Percentiles rank a stretch among this genome's conserved stretches.
phyloP scores from a whole-genome alignment of 1,284 basidiomycete genomes.

The Ceratobasidium sp. region DNA sequence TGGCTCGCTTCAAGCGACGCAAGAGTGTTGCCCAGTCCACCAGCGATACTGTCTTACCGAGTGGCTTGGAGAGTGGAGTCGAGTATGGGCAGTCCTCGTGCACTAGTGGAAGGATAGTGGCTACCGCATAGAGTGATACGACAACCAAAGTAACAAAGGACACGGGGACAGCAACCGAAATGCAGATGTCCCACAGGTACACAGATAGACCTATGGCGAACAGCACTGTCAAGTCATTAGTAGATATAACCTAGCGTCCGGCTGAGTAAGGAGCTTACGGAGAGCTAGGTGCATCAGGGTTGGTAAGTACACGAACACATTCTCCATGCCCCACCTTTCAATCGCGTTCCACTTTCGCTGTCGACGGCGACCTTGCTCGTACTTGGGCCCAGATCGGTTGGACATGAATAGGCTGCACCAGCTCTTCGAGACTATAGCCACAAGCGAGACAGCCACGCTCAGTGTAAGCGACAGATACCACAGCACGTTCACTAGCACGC shows the following conservation, averaged over 20 bases:
- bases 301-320: neutral
- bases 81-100: no score
- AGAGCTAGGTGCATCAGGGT: conserved; percentile 13
- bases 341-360: conserved; percentile 27
- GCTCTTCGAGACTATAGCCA: conserved; percentile 24
- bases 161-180: neutral
- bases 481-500: neutral
- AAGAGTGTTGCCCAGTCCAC: no score
- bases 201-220: conserved; percentile 9
- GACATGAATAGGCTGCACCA: conserved; percentile 32
- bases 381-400: neutral
- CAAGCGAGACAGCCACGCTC: conserved; percentile 10
- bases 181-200: conserved; percentile 16
- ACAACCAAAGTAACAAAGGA: neutral
- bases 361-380: neutral
- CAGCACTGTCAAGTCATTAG: neutral
- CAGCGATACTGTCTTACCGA: no score
- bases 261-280: neutral
- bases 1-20: no score
- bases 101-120: neutral
- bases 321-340: conserved; percentile 1
- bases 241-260: no score
- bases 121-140: neutral
- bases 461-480: conserved; percentile 23
- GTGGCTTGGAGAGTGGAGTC: no score